Base-by-base conservation (phyloP, 768 basidiomycete genomes). In the Omphalotus guepiniiformis region DNA sequence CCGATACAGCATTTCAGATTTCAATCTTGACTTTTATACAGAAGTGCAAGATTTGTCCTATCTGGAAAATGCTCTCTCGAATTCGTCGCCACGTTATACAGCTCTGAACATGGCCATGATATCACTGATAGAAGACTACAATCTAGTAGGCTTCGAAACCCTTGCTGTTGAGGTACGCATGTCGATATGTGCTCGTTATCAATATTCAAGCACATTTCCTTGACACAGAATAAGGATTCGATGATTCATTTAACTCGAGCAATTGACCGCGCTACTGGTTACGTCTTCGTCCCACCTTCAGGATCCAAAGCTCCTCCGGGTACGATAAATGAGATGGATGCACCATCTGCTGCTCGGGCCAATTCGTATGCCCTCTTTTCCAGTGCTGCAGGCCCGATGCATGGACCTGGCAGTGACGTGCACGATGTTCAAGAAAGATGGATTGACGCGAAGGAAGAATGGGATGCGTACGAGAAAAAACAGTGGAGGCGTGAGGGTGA, bases 11-110 rank as follows among this genome's bases (percentile, higher is more conserved):
- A n/a, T n/a, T 16, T 49, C 5, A 40, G 95, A 95, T 36, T 98
- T 99, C 73, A 96, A 95, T 59, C 83, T 99, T 23, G 90, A 93
- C 54, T 99, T 89, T 64, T 98, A 98, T 64, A 97, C 96, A 34
- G 93, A 99, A 66, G 96, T 96, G 0, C 93, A 96, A 65, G 95
- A 99, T 60, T 74, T 99, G 0, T 85, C 86, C 1, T 85, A 97
- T 63, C 79, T 99, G 18, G 81, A 90, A 54, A 85, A 84, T 52
- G 69, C 80, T 0, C 78, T 98, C 13, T 72, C 80, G 0, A 61
- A 80, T 1, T 77, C 86, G 0, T 66, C 76, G 1, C 81, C 85
- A 1, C 82, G 83, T 30, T 96, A 82, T 57, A 69, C 77, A 0
- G 82, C 83, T 6, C 67, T 99, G 37, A 98, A 97, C 62, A 82